phyloP scores from a whole-genome alignment of 176 grass and related monocot genomes.

The Oryza longistaminata region DNA sequence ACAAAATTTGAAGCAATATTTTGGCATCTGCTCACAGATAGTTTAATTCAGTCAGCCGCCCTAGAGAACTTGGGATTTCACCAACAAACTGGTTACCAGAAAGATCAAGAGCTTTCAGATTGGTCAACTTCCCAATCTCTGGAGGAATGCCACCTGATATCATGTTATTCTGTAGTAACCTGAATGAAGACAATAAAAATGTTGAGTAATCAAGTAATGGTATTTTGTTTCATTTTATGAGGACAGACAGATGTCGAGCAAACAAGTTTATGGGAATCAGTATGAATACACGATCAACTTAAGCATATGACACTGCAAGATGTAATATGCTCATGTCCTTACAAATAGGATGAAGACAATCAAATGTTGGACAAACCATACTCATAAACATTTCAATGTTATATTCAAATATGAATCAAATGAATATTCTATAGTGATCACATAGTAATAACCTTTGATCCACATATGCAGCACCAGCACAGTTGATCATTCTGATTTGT shows the following conservation, averaged over 20 bases:
- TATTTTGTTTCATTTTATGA: slow-evolving; percentile 7
- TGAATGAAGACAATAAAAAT: slow-evolving; percentile 29
- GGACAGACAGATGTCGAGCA: neutral
- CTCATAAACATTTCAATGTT: neutral
- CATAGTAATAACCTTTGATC: neutral
- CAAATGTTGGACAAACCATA: neutral
- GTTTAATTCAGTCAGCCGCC: slow-evolving; percentile 71
- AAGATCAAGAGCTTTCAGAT: slow-evolving; percentile 84
- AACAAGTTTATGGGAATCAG: slow-evolving; percentile 16
- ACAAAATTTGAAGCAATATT: slow-evolving; percentile 15
- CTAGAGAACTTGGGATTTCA: slow-evolving; percentile 83
- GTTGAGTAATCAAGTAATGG: slow-evolving; percentile 5
- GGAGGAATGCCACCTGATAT: slow-evolving; percentile 84
- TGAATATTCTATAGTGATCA: neutral
- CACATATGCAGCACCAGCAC: neutral
- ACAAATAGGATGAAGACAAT: neutral
- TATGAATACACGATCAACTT: neutral
- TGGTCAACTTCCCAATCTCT: slow-evolving; percentile 77
- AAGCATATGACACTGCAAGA: neutral
- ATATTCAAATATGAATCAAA: neutral
- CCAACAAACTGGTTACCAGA: slow-evolving; percentile 82
- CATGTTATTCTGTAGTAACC: slow-evolving; percentile 93
- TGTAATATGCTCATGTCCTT: neutral
- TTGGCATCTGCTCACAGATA: slow-evolving; percentile 71
- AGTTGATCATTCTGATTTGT: neutral